Evolutionary conservation across 768 basidiomycete genomes (phyloP), one percentile per base, ranked within the genome.

Genomic region (Tulasnella sp.): DNA sequence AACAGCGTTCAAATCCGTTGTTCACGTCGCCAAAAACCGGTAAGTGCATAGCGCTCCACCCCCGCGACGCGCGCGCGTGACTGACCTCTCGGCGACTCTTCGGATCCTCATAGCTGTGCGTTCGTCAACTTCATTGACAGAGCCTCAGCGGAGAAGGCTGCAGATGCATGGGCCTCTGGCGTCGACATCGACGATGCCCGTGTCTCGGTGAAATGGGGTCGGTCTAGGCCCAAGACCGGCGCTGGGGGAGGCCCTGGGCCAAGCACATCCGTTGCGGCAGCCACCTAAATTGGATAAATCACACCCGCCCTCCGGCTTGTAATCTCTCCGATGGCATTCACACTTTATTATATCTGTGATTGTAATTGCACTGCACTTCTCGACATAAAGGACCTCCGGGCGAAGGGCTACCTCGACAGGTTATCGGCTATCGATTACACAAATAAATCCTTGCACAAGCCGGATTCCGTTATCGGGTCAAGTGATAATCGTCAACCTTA

Each of bases 41-140:
- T 91, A 78, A 12, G 85, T 81, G 36, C 36, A 17, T 54, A n/a
- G 38, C 37, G 25, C 77, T 49, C 73, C 25, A 9, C 25, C 7
- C 49, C 70, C 36, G 54, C 49, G 14, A 39, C 58, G 25, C 58
- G 58, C 58, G 58, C 58, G 58, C 31, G 58, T 34, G 75, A 40
- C 75, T 67, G 39, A 70, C 67, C 74, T 39, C 25, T 72, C 25
- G 52, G 19, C 58, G 22, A 25, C 58, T 64, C 58, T 14, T 64
- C 58, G 58, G 58, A 64, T 74, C 25, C 67, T 42, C 39, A 37
- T 77, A 93, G 93, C 83, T 97, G 96, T 83, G 97, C 97, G 0
- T 99, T 99, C 83, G 88, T 97, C 73, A 98, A 98, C 83, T 99
- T 99, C 85, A 90, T 87, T 79, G 89, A 92, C 74, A 88, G 97